Base-by-base conservation (phyloP, 2,329 filamentous ascomycete species). In the Rutstroemia sp. region DNA sequence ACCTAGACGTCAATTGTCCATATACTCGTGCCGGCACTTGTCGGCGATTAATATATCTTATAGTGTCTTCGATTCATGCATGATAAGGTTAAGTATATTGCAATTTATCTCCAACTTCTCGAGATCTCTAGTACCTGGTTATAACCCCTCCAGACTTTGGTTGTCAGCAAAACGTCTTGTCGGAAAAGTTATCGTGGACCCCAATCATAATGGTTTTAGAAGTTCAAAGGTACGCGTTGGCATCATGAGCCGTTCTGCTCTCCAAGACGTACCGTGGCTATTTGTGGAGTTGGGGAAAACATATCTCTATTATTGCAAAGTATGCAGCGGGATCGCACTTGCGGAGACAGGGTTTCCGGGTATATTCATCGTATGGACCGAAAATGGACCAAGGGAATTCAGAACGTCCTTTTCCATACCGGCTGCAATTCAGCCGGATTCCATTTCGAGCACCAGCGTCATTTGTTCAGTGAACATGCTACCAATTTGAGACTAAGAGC, bases 41-140 rank as follows among this genome's bases (percentile, higher is more conserved):
- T 52, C 51, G 51, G 55, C 48, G 59, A 50, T 51, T 56, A 60
- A 61, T 60, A 38, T 60, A 51, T 50, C 49, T 34, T 50, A 54
- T 45, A 51, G 51, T 50, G 38, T 21, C 55, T 48, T 34, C 18
- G 44, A 48, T 8, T 55, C 39, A 51, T 50, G 52, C 52, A 52
- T 52, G 52, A 49, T 55, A 48, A 56, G 46, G 49, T 30, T 58
- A 51, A 50, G 49, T 50, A 55, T 44, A 56, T 41, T 50, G 47
- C 45, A 56, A 50, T 53, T 34, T 61, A 56, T 42, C 41, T 56
- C 49, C 53, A 52, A 48, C 37, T 46, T 56, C 52, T 42, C 42
- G 34, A 54, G 37, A 23, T 27, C 49, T 52, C 45, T 53, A 54
- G 59, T 58, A 56, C 59, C 59, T 62, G 54, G 56, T 54, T 56